These are phyloP conservation scores for Penicillium nordicum DNA, from an alignment of 2,329 filamentous ascomycete genomes.

Conservation along the genomic window DNA sequence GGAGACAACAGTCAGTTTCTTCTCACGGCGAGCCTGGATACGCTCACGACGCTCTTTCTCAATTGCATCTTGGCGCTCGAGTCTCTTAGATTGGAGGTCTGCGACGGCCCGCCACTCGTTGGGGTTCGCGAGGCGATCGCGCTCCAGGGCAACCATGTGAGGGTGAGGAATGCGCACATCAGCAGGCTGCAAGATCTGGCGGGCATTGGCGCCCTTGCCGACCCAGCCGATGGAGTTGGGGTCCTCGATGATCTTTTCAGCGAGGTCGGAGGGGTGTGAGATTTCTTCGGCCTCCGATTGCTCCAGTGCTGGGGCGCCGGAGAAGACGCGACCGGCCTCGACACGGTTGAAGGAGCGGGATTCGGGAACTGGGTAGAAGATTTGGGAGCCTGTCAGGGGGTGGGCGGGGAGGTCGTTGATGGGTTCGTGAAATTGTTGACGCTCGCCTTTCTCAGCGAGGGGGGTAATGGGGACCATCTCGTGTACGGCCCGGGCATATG, in stretches of 20 bases:
- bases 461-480: slow-evolving; percentile 74
- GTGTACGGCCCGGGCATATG: slow-evolving; percentile 73
- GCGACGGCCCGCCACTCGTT: slow-evolving; percentile 32
- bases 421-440: slow-evolving; percentile 52
- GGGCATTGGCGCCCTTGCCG: slow-evolving; percentile 42
- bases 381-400: slow-evolving; percentile 51
- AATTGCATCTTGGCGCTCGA: slow-evolving; percentile 39
- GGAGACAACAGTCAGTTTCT: slow-evolving; percentile 42
- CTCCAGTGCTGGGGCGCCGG: slow-evolving; percentile 40
- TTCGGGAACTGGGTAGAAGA: slow-evolving; percentile 63
- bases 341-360: slow-evolving; percentile 62
- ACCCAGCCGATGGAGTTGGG: slow-evolving; percentile 40
- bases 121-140: slow-evolving; percentile 41
- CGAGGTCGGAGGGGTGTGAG: slow-evolving; percentile 31
- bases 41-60: slow-evolving; percentile 39
- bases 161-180: slow-evolving; percentile 64
- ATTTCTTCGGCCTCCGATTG: slow-evolving; percentile 21
- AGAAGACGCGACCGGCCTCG: slow-evolving; percentile 63
- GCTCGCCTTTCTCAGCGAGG: slow-evolving; percentile 37
- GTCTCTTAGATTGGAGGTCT: slow-evolving; percentile 45
- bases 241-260: slow-evolving; percentile 31
- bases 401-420: slow-evolving; percentile 64
- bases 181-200: slow-evolving; percentile 56
- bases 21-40: slow-evolving; percentile 44
- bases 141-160: slow-evolving; percentile 52